Evolutionary conservation across 2,329 filamentous ascomycete species (phyloP), one percentile per base, ranked within the genome.

Genomic region (Hypoxylon sp.): DNA sequence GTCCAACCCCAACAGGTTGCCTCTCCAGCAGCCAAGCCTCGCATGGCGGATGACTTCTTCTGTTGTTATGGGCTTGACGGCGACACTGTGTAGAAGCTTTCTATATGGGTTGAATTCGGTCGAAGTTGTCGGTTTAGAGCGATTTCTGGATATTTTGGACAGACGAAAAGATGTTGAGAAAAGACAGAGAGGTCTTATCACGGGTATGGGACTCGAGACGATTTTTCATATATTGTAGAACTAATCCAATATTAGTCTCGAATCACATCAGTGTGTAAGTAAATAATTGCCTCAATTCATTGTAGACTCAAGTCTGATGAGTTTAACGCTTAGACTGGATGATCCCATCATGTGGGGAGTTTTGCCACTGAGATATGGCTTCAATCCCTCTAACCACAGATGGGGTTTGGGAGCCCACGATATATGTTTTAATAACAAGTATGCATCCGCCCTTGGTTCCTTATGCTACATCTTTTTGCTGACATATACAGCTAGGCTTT

Each of bases 301-400:
- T 64, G 61, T 69, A 64, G 70, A 69, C 71, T 67, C 63, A 63
- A 73, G 62, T 58, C 70, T 71, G 42, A 76, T 58, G 39, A 74
- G 61, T 54, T 39, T 46, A 5, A 50, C 71, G 55, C 73, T 71
- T 79, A 98, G 95, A 65, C 83, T 98, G 74, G 96, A 99, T 81
- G 96, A 99, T 82, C 96, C 96, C 26, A 82, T 98, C 65, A 90
- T 98, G 73, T 99, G 95, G 95, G 96, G 95, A 17, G 88, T 94
- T 37, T 83, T 99, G 3, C 96, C 96, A 0, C 80, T 93, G 50
- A 86, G 87, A 54, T 93, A 96, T 77, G 83, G 88, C 71, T 89
- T 92, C 75, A 88, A 90, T 65, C 88, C 92, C 19, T 84, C 87
- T 62, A 96, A 94, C 77, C 86, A 94, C 76, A 89, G 96, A 78